Conservation (phyloP, 208 protist genomes). For the Leishmania guyanensis region DNA sequence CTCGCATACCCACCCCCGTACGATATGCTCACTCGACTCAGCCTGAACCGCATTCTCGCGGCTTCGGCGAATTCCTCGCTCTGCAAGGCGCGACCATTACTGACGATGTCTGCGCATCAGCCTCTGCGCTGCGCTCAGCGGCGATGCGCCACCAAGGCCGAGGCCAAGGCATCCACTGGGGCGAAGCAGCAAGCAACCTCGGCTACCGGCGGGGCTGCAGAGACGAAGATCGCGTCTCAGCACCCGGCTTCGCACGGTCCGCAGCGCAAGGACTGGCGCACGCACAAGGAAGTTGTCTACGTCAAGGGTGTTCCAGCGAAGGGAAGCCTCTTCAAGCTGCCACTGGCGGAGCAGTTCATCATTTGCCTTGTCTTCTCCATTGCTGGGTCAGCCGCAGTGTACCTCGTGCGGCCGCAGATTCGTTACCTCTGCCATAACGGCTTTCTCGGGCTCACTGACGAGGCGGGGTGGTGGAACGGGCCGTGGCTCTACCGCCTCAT, state of each 20-base stretch:
- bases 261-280: constrained; percentile 81
- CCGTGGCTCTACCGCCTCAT: constrained; percentile 85
- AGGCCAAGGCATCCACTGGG: constrained; percentile 28
- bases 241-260: constrained; percentile 26
- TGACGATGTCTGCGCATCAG: background rate
- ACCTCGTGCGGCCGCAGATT: constrained; percentile 76
- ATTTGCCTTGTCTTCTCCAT: constrained; percentile 85
- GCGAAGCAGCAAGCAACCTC: constrained; percentile 31
- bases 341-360: constrained; percentile 73
- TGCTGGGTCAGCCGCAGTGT: constrained; percentile 65
- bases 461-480: constrained; percentile 73
- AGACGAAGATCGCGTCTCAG: constrained; percentile 25
- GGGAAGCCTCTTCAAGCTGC: constrained; percentile 80
- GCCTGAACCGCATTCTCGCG: background rate
- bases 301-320: constrained; percentile 78
- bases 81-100: background rate
- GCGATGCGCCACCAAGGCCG: constrained; percentile 33
- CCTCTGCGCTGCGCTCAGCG: constrained; percentile 14
- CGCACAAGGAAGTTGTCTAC: constrained; percentile 78
- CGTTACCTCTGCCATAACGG: constrained; percentile 68
- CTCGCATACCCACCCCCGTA: background rate
- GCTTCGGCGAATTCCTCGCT: constrained; percentile 1
- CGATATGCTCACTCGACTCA: constrained; percentile 8
- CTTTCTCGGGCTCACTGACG: constrained; percentile 77
- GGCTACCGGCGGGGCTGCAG: constrained; percentile 18